Percentiles rank a stretch among this genome's conserved stretches.
These are phyloP conservation scores for Neurospora sp. DNA, from an alignment of 495 filamentous ascomycete species.

Conservation along the genomic window DNA sequence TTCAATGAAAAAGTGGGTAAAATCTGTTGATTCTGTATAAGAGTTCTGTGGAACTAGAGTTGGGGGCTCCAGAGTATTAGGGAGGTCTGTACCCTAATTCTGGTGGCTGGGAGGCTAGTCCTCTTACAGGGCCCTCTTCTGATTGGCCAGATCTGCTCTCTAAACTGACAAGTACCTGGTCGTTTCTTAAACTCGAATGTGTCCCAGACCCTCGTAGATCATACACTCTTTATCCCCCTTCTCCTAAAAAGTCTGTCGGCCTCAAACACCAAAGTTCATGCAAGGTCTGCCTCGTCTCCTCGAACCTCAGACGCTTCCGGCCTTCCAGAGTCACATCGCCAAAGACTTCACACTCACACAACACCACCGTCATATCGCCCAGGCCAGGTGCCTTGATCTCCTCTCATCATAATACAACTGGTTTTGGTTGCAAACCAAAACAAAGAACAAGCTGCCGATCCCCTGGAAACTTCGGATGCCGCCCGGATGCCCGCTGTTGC, in stretches of 20 bases:
- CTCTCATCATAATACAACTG: neutral
- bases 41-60: no score
- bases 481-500: constrained; percentile 36
- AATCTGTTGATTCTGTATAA: no score
- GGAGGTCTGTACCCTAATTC: no score
- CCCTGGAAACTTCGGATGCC: constrained; percentile 24
- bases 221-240: constrained; percentile 27
- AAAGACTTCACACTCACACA: neutral
- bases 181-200: constrained; percentile 36
- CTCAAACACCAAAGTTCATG: neutral
- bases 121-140: no score
- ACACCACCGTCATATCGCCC: neutral
- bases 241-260: constrained; percentile 19
- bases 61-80: no score
- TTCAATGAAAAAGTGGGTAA: no score
- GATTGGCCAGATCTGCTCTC: no score
- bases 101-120: no score
- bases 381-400: neutral
- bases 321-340: neutral
- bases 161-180: constrained; percentile 15
- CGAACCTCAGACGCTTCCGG: neutral
- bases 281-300: neutral
- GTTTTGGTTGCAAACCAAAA: neutral
- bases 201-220: constrained; percentile 27
- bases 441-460: neutral